Evolutionary conservation across 2,329 filamentous ascomycete species (phyloP).

Genomic region (Talaromyces sp.): DNA sequence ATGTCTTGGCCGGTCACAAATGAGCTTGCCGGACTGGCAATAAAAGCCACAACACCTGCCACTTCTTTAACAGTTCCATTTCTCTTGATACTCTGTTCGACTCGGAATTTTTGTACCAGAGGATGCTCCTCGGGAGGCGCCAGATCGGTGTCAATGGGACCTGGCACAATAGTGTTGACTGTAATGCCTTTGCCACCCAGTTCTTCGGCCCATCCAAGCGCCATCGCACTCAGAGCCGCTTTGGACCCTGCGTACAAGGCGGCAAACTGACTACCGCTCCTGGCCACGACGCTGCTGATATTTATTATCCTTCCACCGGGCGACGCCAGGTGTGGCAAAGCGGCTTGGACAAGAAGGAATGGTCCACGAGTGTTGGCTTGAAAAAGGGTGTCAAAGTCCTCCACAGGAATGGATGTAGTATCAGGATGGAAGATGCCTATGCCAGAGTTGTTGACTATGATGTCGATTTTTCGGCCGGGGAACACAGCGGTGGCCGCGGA

Average conservation of each 20-base stretch:
- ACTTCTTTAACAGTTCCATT: constrained; percentile 3
- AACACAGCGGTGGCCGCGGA: constrained; percentile 13
- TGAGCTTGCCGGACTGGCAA: not conserved
- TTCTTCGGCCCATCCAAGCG: not conserved
- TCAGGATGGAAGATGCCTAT: constrained; percentile 6
- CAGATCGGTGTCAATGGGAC: constrained; percentile 4
- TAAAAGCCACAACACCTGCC: not conserved
- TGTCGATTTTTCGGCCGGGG: constrained; percentile 13
- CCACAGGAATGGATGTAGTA: constrained; percentile 9
- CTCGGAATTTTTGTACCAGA: not conserved
- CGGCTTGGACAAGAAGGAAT: constrained; percentile 1
- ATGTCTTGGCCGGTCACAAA: constrained; percentile 1
- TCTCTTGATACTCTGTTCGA: constrained; percentile 4
- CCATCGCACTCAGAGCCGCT: not conserved
- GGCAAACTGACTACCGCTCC: constrained; percentile 11
- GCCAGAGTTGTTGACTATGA: constrained; percentile 17
- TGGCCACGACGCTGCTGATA: constrained; percentile 14
- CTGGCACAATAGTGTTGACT: not conserved
- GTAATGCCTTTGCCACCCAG: not conserved
- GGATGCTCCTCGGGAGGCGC: not conserved
- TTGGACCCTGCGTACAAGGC: constrained; percentile 3
- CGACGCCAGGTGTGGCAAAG: not conserved
- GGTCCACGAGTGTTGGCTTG: not conserved
- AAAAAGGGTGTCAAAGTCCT: constrained; percentile 3
- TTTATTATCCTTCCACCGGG: constrained; percentile 5